Evolutionary conservation across 306 rosid genomes (phyloP), one percentile per base, ranked within the genome.

Genomic region (Casuarina equisetifolia): DNA sequence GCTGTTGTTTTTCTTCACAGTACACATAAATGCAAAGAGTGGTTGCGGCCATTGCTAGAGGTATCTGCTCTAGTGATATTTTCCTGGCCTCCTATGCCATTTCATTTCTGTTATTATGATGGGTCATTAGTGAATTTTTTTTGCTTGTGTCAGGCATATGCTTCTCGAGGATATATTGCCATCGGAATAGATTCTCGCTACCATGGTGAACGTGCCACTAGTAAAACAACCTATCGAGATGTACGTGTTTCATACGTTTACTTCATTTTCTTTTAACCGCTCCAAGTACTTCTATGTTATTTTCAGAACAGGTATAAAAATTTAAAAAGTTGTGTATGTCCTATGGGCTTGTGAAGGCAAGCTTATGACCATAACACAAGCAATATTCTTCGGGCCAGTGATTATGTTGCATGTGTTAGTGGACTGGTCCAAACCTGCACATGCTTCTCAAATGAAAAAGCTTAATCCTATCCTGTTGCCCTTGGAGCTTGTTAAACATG

Each of bases 191-290:
- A 95, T 89, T 91, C 99, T 70, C 96, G 97, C 50, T 92, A 91
- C 88, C 99, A 95, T 39, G 99, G 99, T 68, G 96, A 95, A 91
- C 96, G 97, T 78, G 97, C 99, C 80, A 88, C 57, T 62, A 77
- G 67, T 80, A 38, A 73, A 45, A 85, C 87, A 58, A 86, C 93
- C 45, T 91, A 95, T 75, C 80, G 20, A 9, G 96, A 91, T 72
- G 97, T 93, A 52, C 13, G 90, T 73, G n/a, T 10, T 57, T 73
- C 16, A 45, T 79, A 25, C 71, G 42, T 71, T 61, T 78, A 48
- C 78, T 78, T 72, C 4, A 38, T 74, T 51, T 9, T 17, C 10
- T 53, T 61, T 77, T 38, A 43, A n/a, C 69, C 1, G 46, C 68
- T 57, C 15, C 36, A 74, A 61, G 78, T 19, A 73, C 78, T 49